These are phyloP conservation scores for Plasmopara viticola DNA, from an alignment of 352 stramenopile genomes.

Conservation along the genomic window DNA sequence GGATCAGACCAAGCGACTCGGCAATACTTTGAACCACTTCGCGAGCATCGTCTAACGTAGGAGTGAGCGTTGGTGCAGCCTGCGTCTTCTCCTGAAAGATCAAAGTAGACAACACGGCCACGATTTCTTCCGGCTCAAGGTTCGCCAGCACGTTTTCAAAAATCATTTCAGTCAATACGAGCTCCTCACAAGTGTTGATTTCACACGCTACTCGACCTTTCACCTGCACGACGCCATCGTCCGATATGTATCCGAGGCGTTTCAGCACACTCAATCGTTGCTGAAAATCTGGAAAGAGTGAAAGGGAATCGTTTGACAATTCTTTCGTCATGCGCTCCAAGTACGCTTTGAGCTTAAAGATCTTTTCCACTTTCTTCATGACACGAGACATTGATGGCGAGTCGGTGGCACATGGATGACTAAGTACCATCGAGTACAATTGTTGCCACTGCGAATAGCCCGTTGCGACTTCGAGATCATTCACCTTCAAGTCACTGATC, in stretches of 20 bases:
- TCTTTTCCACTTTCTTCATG: constrained; percentile 63
- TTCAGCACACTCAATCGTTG: constrained; percentile 90
- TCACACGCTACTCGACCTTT: constrained; percentile 98
- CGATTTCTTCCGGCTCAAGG: constrained; percentile 95
- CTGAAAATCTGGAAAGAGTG: constrained; percentile 97
- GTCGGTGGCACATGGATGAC: constrained; percentile 40
- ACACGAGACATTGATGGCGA: constrained; percentile 38
- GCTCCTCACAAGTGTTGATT: constrained; percentile 97
- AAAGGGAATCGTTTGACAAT: constrained; percentile 86
- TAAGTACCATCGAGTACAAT: constrained; percentile 42
- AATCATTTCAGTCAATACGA: constrained; percentile 98
- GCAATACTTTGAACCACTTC: constrained; percentile 86
- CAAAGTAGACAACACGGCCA: constrained; percentile 92
- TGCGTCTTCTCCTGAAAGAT: constrained; percentile 96
- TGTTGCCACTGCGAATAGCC: constrained; percentile 59
- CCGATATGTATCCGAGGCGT: constrained; percentile 91
- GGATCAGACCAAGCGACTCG: constrained; percentile 72
- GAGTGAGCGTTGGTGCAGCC: constrained; percentile 65
- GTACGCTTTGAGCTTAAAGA: constrained; percentile 69
- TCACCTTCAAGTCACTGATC: constrained; percentile 68
- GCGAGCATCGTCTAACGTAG: constrained; percentile 64
- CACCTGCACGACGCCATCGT: constrained; percentile 84
- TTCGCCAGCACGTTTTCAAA: constrained; percentile 97
- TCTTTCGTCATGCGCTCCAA: constrained; percentile 47
- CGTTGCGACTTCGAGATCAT: constrained; percentile 70